Conservation (phyloP, 1,284 basidiomycete species). For the Leccinum pachyderme region DNA sequence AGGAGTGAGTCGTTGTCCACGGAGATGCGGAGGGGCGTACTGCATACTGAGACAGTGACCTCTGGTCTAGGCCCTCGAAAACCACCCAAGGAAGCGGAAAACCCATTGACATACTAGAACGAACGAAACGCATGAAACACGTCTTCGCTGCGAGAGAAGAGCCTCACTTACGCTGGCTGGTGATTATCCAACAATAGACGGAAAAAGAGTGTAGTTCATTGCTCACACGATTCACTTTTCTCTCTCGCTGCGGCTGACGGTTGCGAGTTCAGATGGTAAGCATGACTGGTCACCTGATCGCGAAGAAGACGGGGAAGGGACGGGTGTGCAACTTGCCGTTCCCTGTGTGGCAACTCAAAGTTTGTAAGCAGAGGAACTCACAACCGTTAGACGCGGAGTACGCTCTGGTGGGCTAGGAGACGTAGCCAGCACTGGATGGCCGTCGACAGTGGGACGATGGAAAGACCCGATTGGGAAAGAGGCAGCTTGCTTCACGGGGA, state of each 20-base stretch:
- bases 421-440: constrained; percentile 1
- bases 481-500: constrained; percentile 13
- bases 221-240: constrained; percentile 5
- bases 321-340: constrained; percentile 4
- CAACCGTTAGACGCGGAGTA: constrained; percentile 17
- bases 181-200: constrained; percentile 24
- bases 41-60: constrained; percentile 11
- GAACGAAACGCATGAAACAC: not conserved
- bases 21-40: constrained; percentile 4
- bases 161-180: constrained; percentile 24
- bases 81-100: constrained; percentile 21
- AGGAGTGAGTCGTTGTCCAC: constrained; percentile 6
- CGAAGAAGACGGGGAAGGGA: constrained; percentile 12
- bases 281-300: constrained; percentile 13
- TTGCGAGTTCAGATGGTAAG: constrained; percentile 24
- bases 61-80: constrained; percentile 23
- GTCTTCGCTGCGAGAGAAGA: not conserved
- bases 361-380: constrained; percentile 28
- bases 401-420: constrained; percentile 8
- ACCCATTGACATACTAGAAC: constrained; percentile 24
- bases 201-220: constrained; percentile 11
- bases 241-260: constrained; percentile 22
- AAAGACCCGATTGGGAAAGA: constrained; percentile 13
- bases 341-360: constrained; percentile 11
- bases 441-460: constrained; percentile 6